Base-by-base conservation (phyloP, 257 asterid species). In the Schizonepeta tenuifolia region DNA sequence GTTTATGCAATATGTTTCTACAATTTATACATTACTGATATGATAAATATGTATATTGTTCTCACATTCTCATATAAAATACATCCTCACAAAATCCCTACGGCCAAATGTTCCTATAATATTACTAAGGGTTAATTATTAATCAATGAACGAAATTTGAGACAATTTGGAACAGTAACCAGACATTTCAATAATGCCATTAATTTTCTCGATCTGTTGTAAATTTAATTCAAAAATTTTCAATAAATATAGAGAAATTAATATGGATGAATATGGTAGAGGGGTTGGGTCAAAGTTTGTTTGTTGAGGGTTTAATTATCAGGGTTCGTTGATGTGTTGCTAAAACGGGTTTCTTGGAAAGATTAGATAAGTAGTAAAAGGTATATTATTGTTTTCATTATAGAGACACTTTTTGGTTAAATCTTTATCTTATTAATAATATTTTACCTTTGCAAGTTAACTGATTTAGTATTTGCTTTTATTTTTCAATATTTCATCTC, bases 241-340 rank as follows among this genome's bases (percentile, higher is more conserved):
- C n/a, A n/a, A n/a, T 69, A 24, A 40, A 65, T 8, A 40, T 38
- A 43, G 9, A 43, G 9, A 65, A 57, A 21, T 44, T 0, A 17
- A 36, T 33, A 3, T 4, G 0, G 40, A 33, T 33, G 0, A 56
- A 72, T 26, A 75, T 40, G 74, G 83, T 69, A 63, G 81, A 73
- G 80, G 80, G 81, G 87, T 82, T 82, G 87, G 83, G 87, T 87
- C 90, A 86, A 77, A 82, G 89, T 78, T 84, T 64, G 91, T 86
- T 84, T 77, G 86, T 56, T 69, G 86, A 79, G 86, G 78, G 83
- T 80, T 87, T n/a, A n/a, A n/a, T n/a, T 80, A 82, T 87, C 89
- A 82, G 64, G 47, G 90, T 84, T 87, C 70, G 90, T 86, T 86
- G 90, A 81, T 85, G 83, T 36, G 90, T 83, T 79, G 78, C 83